Conservation (phyloP, 768 basidiomycete genomes). For the Scleroderma citrinum region DNA sequence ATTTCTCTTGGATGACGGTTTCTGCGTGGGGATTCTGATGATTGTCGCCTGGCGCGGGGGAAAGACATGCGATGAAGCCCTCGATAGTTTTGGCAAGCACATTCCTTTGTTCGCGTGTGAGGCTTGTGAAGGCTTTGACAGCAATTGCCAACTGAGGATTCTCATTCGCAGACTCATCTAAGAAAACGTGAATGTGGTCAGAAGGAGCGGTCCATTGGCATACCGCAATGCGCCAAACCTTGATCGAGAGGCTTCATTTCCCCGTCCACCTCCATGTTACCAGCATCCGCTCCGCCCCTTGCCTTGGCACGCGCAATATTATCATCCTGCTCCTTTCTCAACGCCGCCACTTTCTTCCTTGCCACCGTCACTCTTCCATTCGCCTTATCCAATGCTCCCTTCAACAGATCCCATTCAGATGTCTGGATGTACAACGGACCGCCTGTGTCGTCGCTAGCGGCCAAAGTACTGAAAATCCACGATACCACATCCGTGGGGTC, state of each 20-base stretch:
- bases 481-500: slow-evolving; percentile 87
- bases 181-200: slow-evolving; percentile 1
- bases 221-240: slow-evolving; percentile 5
- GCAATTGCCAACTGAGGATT: slow-evolving; percentile 66
- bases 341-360: slow-evolving; percentile 59
- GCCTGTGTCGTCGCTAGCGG: slow-evolving; percentile 27
- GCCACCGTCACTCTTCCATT: slow-evolving; percentile 83
- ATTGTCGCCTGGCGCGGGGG: slow-evolving; percentile 33
- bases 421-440: slow-evolving; percentile 39
- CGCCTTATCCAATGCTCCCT: slow-evolving; percentile 81
- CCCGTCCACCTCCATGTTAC: slow-evolving; percentile 62
- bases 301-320: slow-evolving; percentile 72
- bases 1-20: slow-evolving; percentile 54
- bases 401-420: slow-evolving; percentile 83
- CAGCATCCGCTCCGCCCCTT: slow-evolving; percentile 43
- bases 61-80: slow-evolving; percentile 66
- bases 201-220: not conserved
- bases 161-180: slow-evolving; percentile 47
- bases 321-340: slow-evolving; percentile 89
- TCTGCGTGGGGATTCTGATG: slow-evolving; percentile 48
- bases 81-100: slow-evolving; percentile 69
- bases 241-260: slow-evolving; percentile 59
- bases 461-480: slow-evolving; percentile 70
- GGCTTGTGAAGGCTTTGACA: slow-evolving; percentile 66
- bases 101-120: slow-evolving; percentile 71